Conservation (phyloP, 23 red algal species). For the Gracilaria vermiculophylla region DNA sequence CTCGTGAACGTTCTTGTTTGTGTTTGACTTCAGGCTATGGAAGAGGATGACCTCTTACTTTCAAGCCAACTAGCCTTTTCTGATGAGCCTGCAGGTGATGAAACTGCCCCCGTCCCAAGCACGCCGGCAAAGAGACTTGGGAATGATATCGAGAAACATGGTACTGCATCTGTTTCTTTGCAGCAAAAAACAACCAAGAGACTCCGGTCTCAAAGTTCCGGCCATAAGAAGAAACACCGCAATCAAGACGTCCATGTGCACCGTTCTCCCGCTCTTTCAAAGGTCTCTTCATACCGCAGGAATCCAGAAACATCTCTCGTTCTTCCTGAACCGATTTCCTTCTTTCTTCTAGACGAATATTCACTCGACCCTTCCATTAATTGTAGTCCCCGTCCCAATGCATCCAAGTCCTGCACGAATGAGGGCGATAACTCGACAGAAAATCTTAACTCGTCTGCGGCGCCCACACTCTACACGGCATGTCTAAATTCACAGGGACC, state of each 20-base stretch:
- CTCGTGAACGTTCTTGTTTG: no score
- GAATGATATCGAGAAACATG: background rate
- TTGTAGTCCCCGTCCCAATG: background rate
- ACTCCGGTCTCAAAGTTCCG: background rate
- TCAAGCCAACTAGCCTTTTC: constrained; percentile 20
- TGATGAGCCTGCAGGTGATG: background rate
- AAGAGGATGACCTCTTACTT: background rate
- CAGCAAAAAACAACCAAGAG: background rate
- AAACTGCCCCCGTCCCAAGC: background rate
- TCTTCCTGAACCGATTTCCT: background rate
- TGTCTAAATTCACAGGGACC: no score
- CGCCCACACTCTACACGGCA: no score
- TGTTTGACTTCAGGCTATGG: background rate
- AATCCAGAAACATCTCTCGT: background rate
- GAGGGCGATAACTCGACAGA: no score
- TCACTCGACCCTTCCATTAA: background rate
- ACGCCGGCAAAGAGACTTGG: background rate
- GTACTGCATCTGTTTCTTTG: background rate
- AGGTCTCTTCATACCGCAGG: background rate
- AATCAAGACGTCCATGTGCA: background rate
- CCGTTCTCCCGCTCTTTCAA: background rate
- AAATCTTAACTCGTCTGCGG: no score
- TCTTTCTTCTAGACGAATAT: background rate
- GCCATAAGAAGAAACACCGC: background rate
- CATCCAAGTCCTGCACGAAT: background rate